Evolutionary conservation across 768 basidiomycete genomes (phyloP).

Genomic region (Tricholoma sp.): DNA sequence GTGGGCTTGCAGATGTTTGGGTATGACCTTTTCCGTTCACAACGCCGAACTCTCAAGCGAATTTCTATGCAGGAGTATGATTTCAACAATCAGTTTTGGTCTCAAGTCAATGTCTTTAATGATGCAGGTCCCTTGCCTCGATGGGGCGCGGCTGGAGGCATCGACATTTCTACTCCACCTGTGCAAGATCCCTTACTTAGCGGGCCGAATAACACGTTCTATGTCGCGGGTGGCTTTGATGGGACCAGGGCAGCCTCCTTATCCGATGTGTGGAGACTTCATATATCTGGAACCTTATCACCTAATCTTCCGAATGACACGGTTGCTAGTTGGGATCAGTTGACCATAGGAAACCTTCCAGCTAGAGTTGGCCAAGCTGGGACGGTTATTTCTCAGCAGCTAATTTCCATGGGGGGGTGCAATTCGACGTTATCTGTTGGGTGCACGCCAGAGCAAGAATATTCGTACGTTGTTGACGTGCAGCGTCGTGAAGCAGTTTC

Average conservation of each 20-base stretch:
- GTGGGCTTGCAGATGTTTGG: conserved; percentile 67
- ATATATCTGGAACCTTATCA: conserved; percentile 65
- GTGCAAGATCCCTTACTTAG: conserved; percentile 39
- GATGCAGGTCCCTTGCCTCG: conserved; percentile 53
- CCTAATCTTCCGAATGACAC: conserved; percentile 54
- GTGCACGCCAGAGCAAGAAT: conserved; percentile 55
- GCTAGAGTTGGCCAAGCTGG: conserved; percentile 48
- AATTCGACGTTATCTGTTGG: conserved; percentile 33
- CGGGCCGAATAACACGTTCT: conserved; percentile 68
- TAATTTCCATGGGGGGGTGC: conserved; percentile 64
- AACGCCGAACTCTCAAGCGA: background rate
- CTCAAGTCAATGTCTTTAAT: conserved; percentile 42
- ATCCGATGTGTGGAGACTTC: conserved; percentile 67
- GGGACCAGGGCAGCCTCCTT: conserved; percentile 39
- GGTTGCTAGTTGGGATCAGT: conserved; percentile 54
- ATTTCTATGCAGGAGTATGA: conserved; percentile 59
- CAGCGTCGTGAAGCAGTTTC: conserved; percentile 27
- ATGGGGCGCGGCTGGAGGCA: conserved; percentile 73
- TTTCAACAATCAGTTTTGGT: conserved; percentile 75
- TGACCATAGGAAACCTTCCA: conserved; percentile 36
- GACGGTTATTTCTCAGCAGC: conserved; percentile 45
- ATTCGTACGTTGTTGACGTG: conserved; percentile 54
- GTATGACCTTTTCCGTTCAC: conserved; percentile 34
- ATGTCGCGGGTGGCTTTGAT: conserved; percentile 66
- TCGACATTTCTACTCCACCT: conserved; percentile 47